These are phyloP conservation scores for Serendipita sp. DNA, from an alignment of 1,284 basidiomycete species.

Conservation along the genomic window DNA sequence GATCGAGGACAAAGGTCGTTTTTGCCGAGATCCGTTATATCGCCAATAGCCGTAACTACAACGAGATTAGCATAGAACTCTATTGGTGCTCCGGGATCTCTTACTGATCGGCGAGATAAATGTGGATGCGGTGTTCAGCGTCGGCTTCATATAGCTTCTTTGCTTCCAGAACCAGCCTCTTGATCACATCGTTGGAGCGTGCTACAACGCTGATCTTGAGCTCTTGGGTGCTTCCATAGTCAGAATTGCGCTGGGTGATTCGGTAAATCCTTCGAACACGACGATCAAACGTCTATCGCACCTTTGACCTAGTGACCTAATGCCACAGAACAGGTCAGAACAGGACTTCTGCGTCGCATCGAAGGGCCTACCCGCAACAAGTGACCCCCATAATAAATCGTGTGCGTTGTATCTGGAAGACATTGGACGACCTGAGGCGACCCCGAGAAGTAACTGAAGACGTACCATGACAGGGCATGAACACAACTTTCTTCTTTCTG, in stretches of 20 bases:
- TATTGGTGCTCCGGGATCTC: slow-evolving; percentile 18
- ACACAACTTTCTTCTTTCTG: slow-evolving; percentile 57
- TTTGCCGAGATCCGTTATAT: slow-evolving; percentile 74
- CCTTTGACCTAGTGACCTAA: slow-evolving; percentile 4
- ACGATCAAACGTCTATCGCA: neutral
- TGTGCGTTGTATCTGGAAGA: slow-evolving; percentile 59
- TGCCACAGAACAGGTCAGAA: slow-evolving; percentile 7
- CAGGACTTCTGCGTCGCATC: slow-evolving; percentile 10
- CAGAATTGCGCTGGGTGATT: slow-evolving; percentile 65
- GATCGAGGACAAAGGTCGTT: slow-evolving; percentile 74
- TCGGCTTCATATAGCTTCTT: slow-evolving; percentile 78
- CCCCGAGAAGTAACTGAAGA: slow-evolving; percentile 14
- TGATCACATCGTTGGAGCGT: slow-evolving; percentile 69
- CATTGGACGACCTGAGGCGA: slow-evolving; percentile 13
- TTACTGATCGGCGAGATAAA: slow-evolving; percentile 76
- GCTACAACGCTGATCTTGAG: slow-evolving; percentile 77
- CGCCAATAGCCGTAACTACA: slow-evolving; percentile 64
- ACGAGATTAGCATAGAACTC: slow-evolving; percentile 9
- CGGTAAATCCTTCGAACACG: slow-evolving; percentile 24
- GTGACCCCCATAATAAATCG: slow-evolving; percentile 72
- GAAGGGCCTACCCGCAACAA: slow-evolving; percentile 53
- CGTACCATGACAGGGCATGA: slow-evolving; percentile 61
- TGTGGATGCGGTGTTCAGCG: slow-evolving; percentile 73
- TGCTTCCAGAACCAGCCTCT: slow-evolving; percentile 68
- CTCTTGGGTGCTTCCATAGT: slow-evolving; percentile 47